phyloP scores from a whole-genome alignment of 2,329 filamentous ascomycete genomes.

The Cephalotrichum gorgonifer region DNA sequence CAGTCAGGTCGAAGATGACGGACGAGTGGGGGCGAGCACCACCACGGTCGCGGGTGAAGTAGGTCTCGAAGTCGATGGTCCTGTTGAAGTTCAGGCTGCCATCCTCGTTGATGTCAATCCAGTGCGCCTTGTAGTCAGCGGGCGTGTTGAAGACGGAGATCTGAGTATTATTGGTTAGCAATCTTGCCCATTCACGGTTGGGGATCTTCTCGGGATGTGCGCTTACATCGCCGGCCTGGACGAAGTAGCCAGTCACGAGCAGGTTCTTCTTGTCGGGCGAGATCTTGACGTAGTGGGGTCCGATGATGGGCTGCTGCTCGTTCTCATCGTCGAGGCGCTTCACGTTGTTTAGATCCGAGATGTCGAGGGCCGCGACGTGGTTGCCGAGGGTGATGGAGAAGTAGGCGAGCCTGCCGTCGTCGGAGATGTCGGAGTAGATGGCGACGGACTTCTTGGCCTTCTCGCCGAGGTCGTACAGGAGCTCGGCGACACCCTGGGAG shows the following conservation, averaged over 20 bases:
- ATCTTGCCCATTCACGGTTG: too few species aligned
- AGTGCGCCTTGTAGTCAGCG: conserved; percentile 51
- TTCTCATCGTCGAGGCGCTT: conserved; percentile 52
- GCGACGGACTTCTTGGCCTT: conserved; percentile 44
- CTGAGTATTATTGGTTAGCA: too few species aligned
- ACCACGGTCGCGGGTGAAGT: conserved; percentile 39
- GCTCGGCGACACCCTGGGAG: conserved; percentile 45
- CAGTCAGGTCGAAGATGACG: conserved; percentile 46
- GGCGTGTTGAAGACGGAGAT: conserved; percentile 52
- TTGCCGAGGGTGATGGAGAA: conserved; percentile 51
- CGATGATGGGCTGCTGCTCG: conserved; percentile 46
- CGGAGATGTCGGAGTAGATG: conserved; percentile 50
- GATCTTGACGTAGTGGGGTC: conserved; percentile 55
- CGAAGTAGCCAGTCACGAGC: conserved; percentile 56
- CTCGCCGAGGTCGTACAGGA: conserved; percentile 46
- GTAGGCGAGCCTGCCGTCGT: conserved; percentile 48
- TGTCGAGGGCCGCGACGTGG: conserved; percentile 52
- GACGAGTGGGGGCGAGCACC: conserved; percentile 46
- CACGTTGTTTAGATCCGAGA: conserved; percentile 47
- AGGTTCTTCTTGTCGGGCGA: conserved; percentile 54
- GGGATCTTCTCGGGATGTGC: too few species aligned
- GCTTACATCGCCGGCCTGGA: conserved; percentile 44
- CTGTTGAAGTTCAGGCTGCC: conserved; percentile 50
- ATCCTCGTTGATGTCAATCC: conserved; percentile 46
- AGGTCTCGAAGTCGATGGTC: conserved; percentile 42